Base-by-base conservation (phyloP, 2,329 filamentous ascomycete species). In the Arthrinium puccinioides region DNA sequence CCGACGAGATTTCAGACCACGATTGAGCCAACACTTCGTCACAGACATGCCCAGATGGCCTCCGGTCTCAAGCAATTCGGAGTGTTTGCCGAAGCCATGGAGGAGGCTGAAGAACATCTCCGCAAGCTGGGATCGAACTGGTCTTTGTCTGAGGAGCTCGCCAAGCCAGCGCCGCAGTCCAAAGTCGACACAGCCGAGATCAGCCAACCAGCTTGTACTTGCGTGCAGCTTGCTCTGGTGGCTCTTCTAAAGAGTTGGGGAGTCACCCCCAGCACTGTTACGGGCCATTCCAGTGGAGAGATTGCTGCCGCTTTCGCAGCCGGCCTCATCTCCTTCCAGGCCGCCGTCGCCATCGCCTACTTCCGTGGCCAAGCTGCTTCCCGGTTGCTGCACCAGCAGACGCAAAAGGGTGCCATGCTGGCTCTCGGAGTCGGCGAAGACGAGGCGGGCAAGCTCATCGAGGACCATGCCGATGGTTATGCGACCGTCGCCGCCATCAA, bases 251-350 rank as follows among this genome's bases (percentile, higher is more conserved):
- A 51, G 2, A 53, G 44, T 1, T 57, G 52, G 44, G 47, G 41
- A 0, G 43, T 67, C 6, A 31, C 34, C 0, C 57, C 61, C 0
- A 14, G 44, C 2, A 54, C 52, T 2, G 57, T 65, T 5, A 43
- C 59, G 2, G 62, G 63, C 1, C 62, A 67, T 32, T 64, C 61
- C 1, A 56, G 50, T 5, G 63, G 63, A 2, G 62, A 66, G 37
- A 63, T 65, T n/a, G 60, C 55, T 0, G 63, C 59, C 8, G 62
- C 61, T 0, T 66, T 63, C 41, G 54, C 60, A 1, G 46, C 56
- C 1, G 56, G 57, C 2, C 43, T 39, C 5, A 36, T 63, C 4
- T 50, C 49, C 5, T 39, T 46, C 5, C 32, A 50, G 31, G 48
- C 57, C 7, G 61, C 61, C 1, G 55, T 60, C 16, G 42, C 45